These are phyloP conservation scores for Oryza officinalis DNA, from an alignment of 176 grass and related monocot species.

Conservation along the genomic window DNA sequence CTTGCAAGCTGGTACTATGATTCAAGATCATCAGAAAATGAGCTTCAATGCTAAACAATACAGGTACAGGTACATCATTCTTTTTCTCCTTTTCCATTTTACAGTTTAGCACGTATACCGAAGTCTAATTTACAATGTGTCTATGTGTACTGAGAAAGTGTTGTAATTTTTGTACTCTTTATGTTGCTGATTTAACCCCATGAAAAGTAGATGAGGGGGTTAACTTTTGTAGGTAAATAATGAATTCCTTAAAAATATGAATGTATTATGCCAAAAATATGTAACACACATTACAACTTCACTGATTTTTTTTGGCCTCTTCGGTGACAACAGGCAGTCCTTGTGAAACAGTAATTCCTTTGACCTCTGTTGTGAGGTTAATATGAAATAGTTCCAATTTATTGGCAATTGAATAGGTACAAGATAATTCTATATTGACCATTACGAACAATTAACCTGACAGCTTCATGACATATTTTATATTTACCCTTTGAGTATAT, in stretches of 20 bases:
- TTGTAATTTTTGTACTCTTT: slow-evolving; percentile 15
- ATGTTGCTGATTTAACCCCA: slow-evolving; percentile 20
- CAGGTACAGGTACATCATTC: slow-evolving; percentile 31
- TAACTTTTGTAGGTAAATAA: slow-evolving; percentile 1
- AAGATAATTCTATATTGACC: background rate
- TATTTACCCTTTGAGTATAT: background rate
- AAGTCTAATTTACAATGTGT: background rate
- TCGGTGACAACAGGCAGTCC: no score
- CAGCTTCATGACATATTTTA: background rate
- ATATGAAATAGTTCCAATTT: background rate
- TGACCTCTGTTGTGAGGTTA: background rate
- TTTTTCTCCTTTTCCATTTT: slow-evolving; percentile 1
- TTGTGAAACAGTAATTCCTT: no score
- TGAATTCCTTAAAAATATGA: slow-evolving; percentile 19
- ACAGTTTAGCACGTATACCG: background rate
- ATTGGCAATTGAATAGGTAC: background rate
- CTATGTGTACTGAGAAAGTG: slow-evolving; percentile 4
- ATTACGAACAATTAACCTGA: background rate
- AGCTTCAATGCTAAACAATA: background rate
- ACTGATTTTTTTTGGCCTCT: no score
- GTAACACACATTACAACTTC: no score
- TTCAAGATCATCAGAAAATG: slow-evolving; percentile 24
- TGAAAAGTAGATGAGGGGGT: slow-evolving; percentile 5
- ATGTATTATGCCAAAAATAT: slow-evolving; percentile 11
- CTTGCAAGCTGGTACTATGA: background rate